These are phyloP conservation scores for Lactarius hengduanensis DNA, from an alignment of 768 basidiomycete species.

Conservation along the genomic window DNA sequence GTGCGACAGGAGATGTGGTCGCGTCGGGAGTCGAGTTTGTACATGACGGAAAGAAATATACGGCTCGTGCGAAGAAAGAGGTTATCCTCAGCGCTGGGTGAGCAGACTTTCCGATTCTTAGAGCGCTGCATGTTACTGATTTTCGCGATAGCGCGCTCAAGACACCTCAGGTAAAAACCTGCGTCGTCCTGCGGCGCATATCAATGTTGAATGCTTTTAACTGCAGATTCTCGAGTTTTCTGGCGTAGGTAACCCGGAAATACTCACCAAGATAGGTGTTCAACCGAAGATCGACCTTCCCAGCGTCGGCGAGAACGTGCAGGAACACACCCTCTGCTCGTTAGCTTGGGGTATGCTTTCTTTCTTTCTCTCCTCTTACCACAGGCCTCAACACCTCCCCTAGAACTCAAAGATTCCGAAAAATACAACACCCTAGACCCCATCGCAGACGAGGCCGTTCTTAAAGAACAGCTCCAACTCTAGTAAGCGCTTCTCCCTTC, in stretches of 20 bases:
- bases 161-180: slow-evolving; percentile 31
- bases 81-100: slow-evolving; percentile 47
- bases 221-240: slow-evolving; percentile 54
- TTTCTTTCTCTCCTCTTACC: neutral
- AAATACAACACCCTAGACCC: slow-evolving; percentile 35
- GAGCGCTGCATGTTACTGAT: neutral
- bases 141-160: slow-evolving; percentile 38
- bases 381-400: neutral
- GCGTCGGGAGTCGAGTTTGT: slow-evolving; percentile 41
- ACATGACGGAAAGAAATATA: slow-evolving; percentile 31
- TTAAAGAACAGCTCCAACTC: slow-evolving; percentile 35
- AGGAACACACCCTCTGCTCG: slow-evolving; percentile 44
- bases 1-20: slow-evolving; percentile 19
- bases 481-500: slow-evolving; percentile 33
- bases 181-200: neutral
- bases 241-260: slow-evolving; percentile 48
- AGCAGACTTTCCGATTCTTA: neutral
- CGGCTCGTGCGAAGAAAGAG: slow-evolving; percentile 40
- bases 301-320: slow-evolving; percentile 54
- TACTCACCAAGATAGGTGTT: slow-evolving; percentile 44
- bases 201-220: neutral
- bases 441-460: slow-evolving; percentile 33
- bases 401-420: slow-evolving; percentile 37
- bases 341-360: slow-evolving; percentile 33
- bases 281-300: slow-evolving; percentile 41